Evolutionary conservation across 352 stramenopile species (phyloP).

Genomic region (Pythium phragmitis): DNA sequence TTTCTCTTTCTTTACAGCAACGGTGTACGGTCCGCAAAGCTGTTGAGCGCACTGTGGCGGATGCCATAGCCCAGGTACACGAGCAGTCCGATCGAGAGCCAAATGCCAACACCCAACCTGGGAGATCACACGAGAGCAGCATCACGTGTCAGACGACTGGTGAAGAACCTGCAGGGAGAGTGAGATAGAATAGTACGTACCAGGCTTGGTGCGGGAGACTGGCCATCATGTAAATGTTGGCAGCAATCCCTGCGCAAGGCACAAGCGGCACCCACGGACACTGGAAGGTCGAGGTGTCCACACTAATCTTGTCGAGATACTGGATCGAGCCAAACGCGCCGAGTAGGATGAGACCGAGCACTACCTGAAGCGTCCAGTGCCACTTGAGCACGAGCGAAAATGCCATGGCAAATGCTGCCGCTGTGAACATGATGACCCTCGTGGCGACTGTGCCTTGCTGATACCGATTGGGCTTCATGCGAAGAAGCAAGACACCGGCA

Average conservation of each 20-base stretch:
- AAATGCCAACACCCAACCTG: constrained; percentile 77
- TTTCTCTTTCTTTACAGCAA: constrained; percentile 20
- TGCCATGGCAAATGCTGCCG: constrained; percentile 57
- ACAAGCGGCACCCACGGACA: constrained; percentile 42
- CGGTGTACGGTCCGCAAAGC: constrained; percentile 27
- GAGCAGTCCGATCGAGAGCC: constrained; percentile 55
- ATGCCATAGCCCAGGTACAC: constrained; percentile 83
- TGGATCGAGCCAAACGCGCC: constrained; percentile 52
- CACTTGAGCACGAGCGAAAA: constrained; percentile 68
- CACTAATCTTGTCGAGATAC: constrained; percentile 49
- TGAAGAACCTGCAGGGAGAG: not conserved
- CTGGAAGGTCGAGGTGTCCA: constrained; percentile 29
- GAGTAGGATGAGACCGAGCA: constrained; percentile 35
- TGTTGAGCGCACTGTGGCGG: constrained; percentile 61
- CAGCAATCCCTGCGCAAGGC: constrained; percentile 36
- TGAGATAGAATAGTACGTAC: constrained; percentile 14
- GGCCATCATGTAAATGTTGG: constrained; percentile 53
- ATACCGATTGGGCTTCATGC: constrained; percentile 46
- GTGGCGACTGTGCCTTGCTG: constrained; percentile 39
- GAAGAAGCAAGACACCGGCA: constrained; percentile 84
- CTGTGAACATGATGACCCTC: constrained; percentile 61
- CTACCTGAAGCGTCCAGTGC: constrained; percentile 46
- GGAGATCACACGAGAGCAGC: not conserved
- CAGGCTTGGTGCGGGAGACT: constrained; percentile 34
- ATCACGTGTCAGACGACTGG: not conserved